Evolutionary conservation across 306 rosid genomes (phyloP), one percentile per base, ranked within the genome.

Genomic region (Inga oerstediana): DNA sequence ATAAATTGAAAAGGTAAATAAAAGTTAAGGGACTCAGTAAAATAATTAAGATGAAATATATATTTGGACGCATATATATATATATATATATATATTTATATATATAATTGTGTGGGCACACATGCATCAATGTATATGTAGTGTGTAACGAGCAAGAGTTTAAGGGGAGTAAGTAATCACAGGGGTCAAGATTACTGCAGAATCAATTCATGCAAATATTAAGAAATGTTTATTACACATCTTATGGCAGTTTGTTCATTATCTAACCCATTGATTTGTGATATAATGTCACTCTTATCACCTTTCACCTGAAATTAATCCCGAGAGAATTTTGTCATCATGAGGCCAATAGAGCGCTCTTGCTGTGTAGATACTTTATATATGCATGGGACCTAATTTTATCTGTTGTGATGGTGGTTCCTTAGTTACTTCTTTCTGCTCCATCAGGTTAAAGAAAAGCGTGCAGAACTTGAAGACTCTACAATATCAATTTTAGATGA

Each of bases 401-500:
- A 74, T 78, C 84, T 74, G n/a, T 79, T 86, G 9, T 78, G 43
- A 76, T 82, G 58, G 76, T 83, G 30, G 81, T 82, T 78, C 52
- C 39, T 20, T n/a, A n/a, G 54, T 48, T 5, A 17, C 22, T 54
- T 54, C 22, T 15, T 83, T 68, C 84, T 80, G 79, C 79, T 71
- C 77, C 82, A 82, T 72, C 93, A 96, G 98, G 95, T 96, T 71
- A 96, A 86, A 86, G 99, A 96, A 88, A 96, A 94, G 90, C 92
- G 88, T 66, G 95, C 95, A 75, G 98, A 96, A 82, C 97, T 96
- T 85, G 97, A 92, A 88, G n/a, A n/a, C n/a, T n/a, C n/a, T n/a
- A 17, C n/a, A 13, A n/a, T 7, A 44, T 22, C 76, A 72, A 15
- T 30, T 74, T 51, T 49, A 30, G 30, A 74, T 19, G 78, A 24